Evolutionary conservation across 2,329 filamentous ascomycete species (phyloP), one percentile per base, ranked within the genome.

Genomic region (Emericellopsis atlantica): DNA sequence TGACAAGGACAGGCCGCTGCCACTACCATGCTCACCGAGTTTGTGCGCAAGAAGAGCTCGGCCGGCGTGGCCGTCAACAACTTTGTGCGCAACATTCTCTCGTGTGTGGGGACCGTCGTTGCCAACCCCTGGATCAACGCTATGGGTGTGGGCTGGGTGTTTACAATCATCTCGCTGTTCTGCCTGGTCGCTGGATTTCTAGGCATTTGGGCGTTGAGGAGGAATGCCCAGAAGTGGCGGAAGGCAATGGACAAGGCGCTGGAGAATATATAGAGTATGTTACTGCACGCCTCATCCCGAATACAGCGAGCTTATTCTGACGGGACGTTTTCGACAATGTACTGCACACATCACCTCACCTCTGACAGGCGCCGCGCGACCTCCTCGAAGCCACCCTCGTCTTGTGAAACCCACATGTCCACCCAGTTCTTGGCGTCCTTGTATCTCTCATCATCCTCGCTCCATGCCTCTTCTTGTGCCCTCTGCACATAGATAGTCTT

Each of bases 21-120:
- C 0, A 88, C 84, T 0, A 92, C 86, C 0, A 88, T 92, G 82
- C 65, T 92, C 48, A 90, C 85, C 0, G 85, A 92, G 54, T 88
- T 90, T 53, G 81, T 90, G 69, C 83, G 83, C 12, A 70, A 75
- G 34, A 70, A 72, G 46, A 81, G 79, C 39, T 83, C 78, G 4
- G 74, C 74, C 10, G 84, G 84, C 1, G 82, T 90, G 4, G 86
- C 85, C 0, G 66, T 89, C 35, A 89, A 90, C 58, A 90, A 90
- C 54, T 85, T 90, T 51, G 68, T 85, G 40, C 67, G 85, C 37
- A 92, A 90, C 50, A 84, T 88, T 32, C 79, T 88, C 50, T 79
- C 74, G 39, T 88, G 81, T 45, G 69, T 85, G 1, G 84, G 82
- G 9, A 72, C 73, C 35, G 58, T 89, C 26, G 73, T 88, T 15